Evolutionary conservation across 2,329 filamentous ascomycete species (phyloP).

Genomic region (Diaporthe velutina): DNA sequence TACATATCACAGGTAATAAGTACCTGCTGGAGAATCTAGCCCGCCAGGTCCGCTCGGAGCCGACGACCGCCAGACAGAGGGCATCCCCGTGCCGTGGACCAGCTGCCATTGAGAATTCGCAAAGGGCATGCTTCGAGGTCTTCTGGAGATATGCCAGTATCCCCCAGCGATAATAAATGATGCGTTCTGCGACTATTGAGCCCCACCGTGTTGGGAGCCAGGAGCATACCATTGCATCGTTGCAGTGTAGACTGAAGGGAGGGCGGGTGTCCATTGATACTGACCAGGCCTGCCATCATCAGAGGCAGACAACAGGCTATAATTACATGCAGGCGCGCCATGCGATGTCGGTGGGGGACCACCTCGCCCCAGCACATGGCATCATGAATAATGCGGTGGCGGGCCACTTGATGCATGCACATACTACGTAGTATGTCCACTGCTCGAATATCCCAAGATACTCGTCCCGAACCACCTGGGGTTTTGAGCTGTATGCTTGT

Average conservation of each 20-base stretch:
- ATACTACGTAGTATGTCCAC: neutral
- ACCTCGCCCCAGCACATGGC: slow-evolving; percentile 21
- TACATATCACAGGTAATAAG: neutral
- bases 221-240: neutral
- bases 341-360: slow-evolving; percentile 18
- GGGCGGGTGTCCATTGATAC: slow-evolving; percentile 22
- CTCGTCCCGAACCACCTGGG: neutral
- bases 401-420: slow-evolving; percentile 11
- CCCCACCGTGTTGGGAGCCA: neutral
- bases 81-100: neutral
- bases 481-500: neutral
- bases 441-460: neutral
- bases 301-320: slow-evolving; percentile 12
- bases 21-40: neutral
- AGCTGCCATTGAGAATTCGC: neutral
- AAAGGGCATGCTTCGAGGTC: neutral
- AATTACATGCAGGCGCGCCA: slow-evolving; percentile 30
- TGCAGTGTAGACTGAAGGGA: slow-evolving; percentile 23
- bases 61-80: neutral
- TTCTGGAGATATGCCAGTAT: neutral
- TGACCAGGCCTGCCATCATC: slow-evolving; percentile 21
- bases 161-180: neutral
- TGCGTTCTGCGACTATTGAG: neutral
- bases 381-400: slow-evolving; percentile 31
- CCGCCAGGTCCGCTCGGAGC: slow-evolving; percentile 15